Conservation (phyloP, 106 monocot species). For the Agapanthus africanus region DNA sequence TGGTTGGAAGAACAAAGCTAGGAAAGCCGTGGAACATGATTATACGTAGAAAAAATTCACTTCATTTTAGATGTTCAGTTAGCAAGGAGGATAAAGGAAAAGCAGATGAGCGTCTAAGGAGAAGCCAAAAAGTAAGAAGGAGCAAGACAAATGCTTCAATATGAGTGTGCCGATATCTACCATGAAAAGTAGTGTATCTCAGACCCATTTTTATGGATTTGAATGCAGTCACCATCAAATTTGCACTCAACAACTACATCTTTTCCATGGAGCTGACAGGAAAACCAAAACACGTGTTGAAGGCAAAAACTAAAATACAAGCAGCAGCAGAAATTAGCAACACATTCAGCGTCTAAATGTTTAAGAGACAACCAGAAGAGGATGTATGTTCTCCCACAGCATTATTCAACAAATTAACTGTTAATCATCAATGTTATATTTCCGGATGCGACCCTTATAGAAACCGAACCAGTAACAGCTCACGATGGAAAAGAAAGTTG, state of each 20-base stretch:
- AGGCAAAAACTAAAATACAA: too few relatives aligned
- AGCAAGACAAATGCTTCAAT: background rate
- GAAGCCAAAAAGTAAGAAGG: background rate
- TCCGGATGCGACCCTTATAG: too few relatives aligned
- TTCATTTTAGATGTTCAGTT: background rate
- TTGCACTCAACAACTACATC: slow-evolving; percentile 88
- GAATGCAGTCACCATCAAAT: slow-evolving; percentile 98
- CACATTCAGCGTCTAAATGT: background rate
- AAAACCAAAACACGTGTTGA: too few relatives aligned
- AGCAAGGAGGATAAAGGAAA: background rate
- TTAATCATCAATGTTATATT: too few relatives aligned
- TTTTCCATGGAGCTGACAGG: slow-evolving; percentile 74
- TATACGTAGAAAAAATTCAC: background rate
- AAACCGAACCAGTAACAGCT: too few relatives aligned
- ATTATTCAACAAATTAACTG: background rate
- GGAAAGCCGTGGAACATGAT: background rate
- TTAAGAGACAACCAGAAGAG: background rate
- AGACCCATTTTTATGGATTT: slow-evolving; percentile 89
- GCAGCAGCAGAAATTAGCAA: background rate
- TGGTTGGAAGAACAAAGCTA: background rate
- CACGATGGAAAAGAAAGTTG: too few relatives aligned
- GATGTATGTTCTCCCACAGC: background rate
- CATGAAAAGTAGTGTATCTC: slow-evolving; percentile 88
- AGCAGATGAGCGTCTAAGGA: background rate
- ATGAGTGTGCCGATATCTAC: slow-evolving; percentile 18